Percentiles rank a stretch among this genome's conserved stretches.
Conservation (phyloP, 2,329 filamentous ascomycete species). For the Fusarium sororula region DNA sequence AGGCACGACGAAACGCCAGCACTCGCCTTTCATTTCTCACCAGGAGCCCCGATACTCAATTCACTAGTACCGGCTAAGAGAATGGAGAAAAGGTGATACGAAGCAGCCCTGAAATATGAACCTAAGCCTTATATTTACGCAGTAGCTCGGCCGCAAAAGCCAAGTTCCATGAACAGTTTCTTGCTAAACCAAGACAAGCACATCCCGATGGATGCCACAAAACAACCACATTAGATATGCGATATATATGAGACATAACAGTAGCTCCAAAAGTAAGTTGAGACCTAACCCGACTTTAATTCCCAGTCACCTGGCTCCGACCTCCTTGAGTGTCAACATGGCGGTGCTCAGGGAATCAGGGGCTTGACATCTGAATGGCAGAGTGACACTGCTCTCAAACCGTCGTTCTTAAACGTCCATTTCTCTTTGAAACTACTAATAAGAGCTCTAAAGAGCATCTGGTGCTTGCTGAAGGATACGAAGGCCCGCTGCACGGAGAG, state of each 20-base stretch:
- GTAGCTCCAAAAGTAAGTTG: neutral
- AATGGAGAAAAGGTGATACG: accelerated
- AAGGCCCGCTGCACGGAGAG: neutral
- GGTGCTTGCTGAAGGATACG: neutral
- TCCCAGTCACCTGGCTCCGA: accelerated
- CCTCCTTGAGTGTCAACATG: neutral
- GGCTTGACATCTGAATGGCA: too few relatives aligned
- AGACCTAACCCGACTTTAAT: accelerated
- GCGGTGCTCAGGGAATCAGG: neutral
- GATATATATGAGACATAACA: neutral
- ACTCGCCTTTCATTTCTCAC: neutral
- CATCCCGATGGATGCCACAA: neutral
- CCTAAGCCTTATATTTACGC: neutral
- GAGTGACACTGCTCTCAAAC: neutral
- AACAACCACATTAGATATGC: accelerated
- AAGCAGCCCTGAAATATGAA: accelerated
- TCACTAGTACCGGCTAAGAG: accelerated
- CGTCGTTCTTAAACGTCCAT: accelerated
- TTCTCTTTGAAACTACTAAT: accelerated
- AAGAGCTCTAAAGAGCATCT: neutral
- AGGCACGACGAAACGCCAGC: neutral
- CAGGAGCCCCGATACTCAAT: neutral
- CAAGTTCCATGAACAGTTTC: neutral
- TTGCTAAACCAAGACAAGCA: neutral
- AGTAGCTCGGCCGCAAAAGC: accelerated